A percentile compares a stretch with the other conserved stretches of the same genome.
These are phyloP conservation scores for Lojkania enalia DNA, from an alignment of 2,329 filamentous ascomycete genomes.

Conservation along the genomic window DNA sequence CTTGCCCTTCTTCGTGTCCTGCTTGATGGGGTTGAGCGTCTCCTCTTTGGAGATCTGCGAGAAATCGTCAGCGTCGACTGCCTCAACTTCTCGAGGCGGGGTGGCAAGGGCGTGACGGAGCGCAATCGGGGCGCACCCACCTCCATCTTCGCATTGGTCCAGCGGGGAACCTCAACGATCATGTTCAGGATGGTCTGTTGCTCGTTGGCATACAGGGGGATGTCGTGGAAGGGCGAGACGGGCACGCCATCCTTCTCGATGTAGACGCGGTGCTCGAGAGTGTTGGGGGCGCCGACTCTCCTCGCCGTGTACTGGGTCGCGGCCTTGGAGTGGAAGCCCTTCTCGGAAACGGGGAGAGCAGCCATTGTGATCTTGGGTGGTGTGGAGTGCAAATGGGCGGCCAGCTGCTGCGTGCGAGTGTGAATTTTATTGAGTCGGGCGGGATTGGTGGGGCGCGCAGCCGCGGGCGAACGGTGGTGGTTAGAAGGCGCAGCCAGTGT, in stretches of 20 bases:
- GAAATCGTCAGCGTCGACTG: slow-evolving; percentile 24
- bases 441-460: slow-evolving; percentile 45
- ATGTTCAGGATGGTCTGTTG: slow-evolving; percentile 98
- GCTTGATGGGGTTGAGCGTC: slow-evolving; percentile 97
- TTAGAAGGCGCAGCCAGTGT: slow-evolving; percentile 42
- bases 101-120: slow-evolving; percentile 8
- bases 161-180: slow-evolving; percentile 98
- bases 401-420: slow-evolving; percentile 43
- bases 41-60: slow-evolving; percentile 96
- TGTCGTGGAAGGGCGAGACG: slow-evolving; percentile 96
- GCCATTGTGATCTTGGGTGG: slow-evolving; percentile 23
- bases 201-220: slow-evolving; percentile 95
- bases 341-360: too few relatives aligned
- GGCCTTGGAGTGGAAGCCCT: too few relatives aligned
- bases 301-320: slow-evolving; percentile 72
- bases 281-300: slow-evolving; percentile 89
- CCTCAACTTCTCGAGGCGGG: slow-evolving; percentile 12
- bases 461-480: slow-evolving; percentile 35
- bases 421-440: slow-evolving; percentile 45
- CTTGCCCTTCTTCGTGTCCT: slow-evolving; percentile 99
- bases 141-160: slow-evolving; percentile 99
- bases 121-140: slow-evolving; percentile 57
- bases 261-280: slow-evolving; percentile 95
- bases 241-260: slow-evolving; percentile 96
- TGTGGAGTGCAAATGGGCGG: slow-evolving; percentile 44